These are phyloP conservation scores for Berberis vulgaris DNA, from an alignment of 164 flowering plant genomes.

Conservation along the genomic window DNA sequence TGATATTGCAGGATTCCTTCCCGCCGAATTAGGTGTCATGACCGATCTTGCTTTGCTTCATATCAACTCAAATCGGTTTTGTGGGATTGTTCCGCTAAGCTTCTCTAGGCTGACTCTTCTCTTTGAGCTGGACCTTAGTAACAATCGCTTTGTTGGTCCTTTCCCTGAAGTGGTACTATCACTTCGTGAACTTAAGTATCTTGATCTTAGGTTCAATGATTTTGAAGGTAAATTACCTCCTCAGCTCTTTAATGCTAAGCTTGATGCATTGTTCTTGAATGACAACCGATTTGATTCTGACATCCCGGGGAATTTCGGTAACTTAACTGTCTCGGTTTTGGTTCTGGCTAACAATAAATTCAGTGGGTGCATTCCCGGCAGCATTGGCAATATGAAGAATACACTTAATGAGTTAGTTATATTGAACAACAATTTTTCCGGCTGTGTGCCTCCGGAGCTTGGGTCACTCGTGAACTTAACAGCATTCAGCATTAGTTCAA, in stretches of 20 bases:
- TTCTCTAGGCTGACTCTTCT: slow-evolving; percentile 31
- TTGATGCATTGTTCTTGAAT: slow-evolving; percentile 70
- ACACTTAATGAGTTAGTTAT: slow-evolving; percentile 51
- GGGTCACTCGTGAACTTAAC: slow-evolving; percentile 41
- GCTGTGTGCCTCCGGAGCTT: slow-evolving; percentile 62
- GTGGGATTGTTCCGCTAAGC: slow-evolving; percentile 63
- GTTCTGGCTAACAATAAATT: slow-evolving; percentile 2
- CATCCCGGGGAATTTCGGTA: slow-evolving; percentile 41
- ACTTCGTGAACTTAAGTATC: slow-evolving; percentile 38
- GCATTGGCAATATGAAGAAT: slow-evolving; percentile 55
- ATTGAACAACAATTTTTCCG: slow-evolving; percentile 35
- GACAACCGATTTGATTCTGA: slow-evolving; percentile 48
- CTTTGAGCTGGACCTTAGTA: slow-evolving; percentile 59
- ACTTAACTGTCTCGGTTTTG: slow-evolving; percentile 4
- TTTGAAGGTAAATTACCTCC: slow-evolving; percentile 67
- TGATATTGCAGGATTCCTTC: slow-evolving; percentile 76
- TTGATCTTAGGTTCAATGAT: slow-evolving; percentile 63
- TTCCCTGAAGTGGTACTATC: slow-evolving; percentile 53
- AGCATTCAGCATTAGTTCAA: slow-evolving; percentile 37
- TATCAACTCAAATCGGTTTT: slow-evolving; percentile 65
- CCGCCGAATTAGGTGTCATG: slow-evolving; percentile 58
- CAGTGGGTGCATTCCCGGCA: slow-evolving; percentile 67
- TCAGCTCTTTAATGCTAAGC: slow-evolving; percentile 38
- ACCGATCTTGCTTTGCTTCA: slow-evolving; percentile 65
- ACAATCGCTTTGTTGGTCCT: slow-evolving; percentile 25